Evolutionary conservation across 805 yeast species (phyloP).

Genomic region (Ogataea zsoltii): DNA sequence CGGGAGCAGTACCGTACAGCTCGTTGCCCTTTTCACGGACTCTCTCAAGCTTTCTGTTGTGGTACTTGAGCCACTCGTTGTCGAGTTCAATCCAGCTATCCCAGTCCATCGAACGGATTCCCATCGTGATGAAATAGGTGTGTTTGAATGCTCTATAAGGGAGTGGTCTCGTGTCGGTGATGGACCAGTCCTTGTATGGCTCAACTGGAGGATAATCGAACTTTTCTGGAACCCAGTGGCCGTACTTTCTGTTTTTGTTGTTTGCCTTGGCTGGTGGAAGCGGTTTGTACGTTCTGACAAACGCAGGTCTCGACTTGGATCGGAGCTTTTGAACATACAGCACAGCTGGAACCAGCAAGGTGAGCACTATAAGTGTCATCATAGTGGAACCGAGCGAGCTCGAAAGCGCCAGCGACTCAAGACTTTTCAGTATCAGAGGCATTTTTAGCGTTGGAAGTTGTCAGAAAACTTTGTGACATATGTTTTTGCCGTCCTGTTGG

Average conservation of each 20-base stretch:
- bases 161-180: constrained; percentile 49
- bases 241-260: constrained; percentile 48
- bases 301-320: constrained; percentile 7
- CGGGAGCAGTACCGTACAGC: constrained; percentile 50
- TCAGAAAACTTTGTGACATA: neutral
- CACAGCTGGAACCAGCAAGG: neutral
- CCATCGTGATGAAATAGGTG: constrained; percentile 67
- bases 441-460: neutral
- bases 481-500: neutral
- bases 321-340: neutral
- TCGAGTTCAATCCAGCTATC: constrained; percentile 68
- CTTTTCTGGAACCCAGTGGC: constrained; percentile 55
- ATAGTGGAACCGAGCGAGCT: constrained; percentile 8
- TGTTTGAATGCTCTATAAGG: constrained; percentile 71
- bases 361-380: constrained; percentile 1
- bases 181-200: constrained; percentile 50
- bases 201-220: constrained; percentile 51
- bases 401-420: constrained; percentile 8
- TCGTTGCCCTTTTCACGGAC: constrained; percentile 46
- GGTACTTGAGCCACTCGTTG: constrained; percentile 61
- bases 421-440: constrained; percentile 11
- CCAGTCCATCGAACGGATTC: constrained; percentile 62
- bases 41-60: constrained; percentile 52
- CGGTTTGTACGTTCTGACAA: constrained; percentile 28
- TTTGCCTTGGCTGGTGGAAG: constrained; percentile 37